Percentiles rank a stretch among this genome's conserved stretches.
Evolutionary conservation across 164 flowering plant species (phyloP).

Genomic region (Pachysandra terminalis): DNA sequence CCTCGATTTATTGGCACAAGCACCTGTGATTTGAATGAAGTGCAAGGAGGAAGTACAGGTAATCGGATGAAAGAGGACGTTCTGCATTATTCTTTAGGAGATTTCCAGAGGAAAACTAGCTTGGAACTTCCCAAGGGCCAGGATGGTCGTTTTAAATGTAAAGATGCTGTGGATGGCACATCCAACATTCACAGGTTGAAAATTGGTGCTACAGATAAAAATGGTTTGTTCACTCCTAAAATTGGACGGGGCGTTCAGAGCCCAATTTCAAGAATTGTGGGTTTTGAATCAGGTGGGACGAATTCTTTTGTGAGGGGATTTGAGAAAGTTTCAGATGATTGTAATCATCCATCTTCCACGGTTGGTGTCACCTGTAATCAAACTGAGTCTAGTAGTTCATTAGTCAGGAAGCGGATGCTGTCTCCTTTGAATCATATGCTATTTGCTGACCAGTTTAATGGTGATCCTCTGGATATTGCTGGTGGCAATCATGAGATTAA

Average conservation of each 20-base stretch:
- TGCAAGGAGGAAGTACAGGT: constrained; percentile 20
- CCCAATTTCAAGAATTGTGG: constrained; percentile 71
- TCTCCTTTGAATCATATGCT: constrained; percentile 63
- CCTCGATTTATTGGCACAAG: constrained; percentile 30
- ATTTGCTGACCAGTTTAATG: constrained; percentile 32
- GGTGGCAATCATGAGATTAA: constrained; percentile 12
- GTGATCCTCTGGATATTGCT: constrained; percentile 48
- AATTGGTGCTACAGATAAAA: constrained; percentile 27
- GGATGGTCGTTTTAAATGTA: constrained; percentile 20
- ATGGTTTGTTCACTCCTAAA: constrained; percentile 28
- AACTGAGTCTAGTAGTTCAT: constrained; percentile 36
- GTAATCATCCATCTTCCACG: constrained; percentile 17
- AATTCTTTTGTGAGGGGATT: constrained; percentile 23
- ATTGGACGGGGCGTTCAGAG: constrained; percentile 30
- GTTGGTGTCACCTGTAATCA: constrained; percentile 20
- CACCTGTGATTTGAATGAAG: constrained; percentile 46
- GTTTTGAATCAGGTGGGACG: constrained; percentile 44
- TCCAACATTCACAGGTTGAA: constrained; percentile 29
- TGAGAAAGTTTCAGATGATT: constrained; percentile 13
- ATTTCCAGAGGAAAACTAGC: constrained; percentile 33
- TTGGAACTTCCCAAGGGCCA: constrained; percentile 27
- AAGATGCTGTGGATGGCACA: constrained; percentile 25
- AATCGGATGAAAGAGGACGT: constrained; percentile 18
- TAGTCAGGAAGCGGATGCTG: constrained; percentile 60
- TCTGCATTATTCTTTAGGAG: constrained; percentile 33